Base-by-base conservation (phyloP, 2,329 filamentous ascomycete species). In the Sporothrix euskadiensis region DNA sequence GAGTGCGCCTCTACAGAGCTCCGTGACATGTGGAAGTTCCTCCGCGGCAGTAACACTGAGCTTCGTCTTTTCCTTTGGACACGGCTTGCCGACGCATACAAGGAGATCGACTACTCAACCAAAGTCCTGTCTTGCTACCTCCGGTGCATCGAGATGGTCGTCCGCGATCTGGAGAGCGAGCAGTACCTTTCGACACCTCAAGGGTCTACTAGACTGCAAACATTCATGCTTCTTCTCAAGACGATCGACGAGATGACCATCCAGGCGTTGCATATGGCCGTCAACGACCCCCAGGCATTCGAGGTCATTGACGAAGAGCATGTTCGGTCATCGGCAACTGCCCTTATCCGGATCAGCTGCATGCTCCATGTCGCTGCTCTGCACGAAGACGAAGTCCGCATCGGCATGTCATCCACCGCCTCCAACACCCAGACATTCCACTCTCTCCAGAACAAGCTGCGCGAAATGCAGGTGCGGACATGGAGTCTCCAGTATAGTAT, bases 81-180 rank as follows among this genome's bases (percentile, higher is more conserved):
- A 75, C 90, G 94, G 69, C 87, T 99, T n/a, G 91, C 93, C 52
- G 92, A 96, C 76, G 95, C 96, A 0, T 99, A 99, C 78, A 87
- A 90, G 71, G 88, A 88, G 8, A 97, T 99, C 75, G 88, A 92
- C 8, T 97, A 98, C 78, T 84, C 89, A 0, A 94, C 95, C 0
- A 98, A 97, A 80, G 90, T 96, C 16, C 89, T 98, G 41, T 97
- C 93, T 0, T 98, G 94, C 81, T 89, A 93, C 74, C 84, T 99
- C 41, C 91, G 92, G 77, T 93, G 92, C 76, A 93, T 98, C 66
- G 93, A 97, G 79, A 91, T 94, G 78, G 88, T 98, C 26, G 85
- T 96, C 3, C 84, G 84, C 26, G 87, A 89, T 74, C 82, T 89
- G 49, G 85, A 87, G 73, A 81, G 83, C 30, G 92, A 96, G 75